These are phyloP conservation scores for Tephrocybe sp. DNA, from an alignment of 768 basidiomycete species.

Conservation along the genomic window DNA sequence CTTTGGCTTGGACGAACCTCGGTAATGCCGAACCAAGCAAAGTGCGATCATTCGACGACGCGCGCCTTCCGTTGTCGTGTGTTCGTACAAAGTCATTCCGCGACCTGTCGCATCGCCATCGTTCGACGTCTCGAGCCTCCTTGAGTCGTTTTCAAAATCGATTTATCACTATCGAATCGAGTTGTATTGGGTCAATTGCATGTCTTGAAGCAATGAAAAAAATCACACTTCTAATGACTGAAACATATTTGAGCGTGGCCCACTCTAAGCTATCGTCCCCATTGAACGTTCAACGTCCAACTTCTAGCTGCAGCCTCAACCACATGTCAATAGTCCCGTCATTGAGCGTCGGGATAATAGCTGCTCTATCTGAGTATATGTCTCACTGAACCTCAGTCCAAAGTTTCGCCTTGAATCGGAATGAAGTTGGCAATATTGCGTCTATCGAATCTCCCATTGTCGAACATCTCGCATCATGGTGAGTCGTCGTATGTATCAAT, in stretches of 20 bases:
- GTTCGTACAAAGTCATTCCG: conserved; percentile 16
- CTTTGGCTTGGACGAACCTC: conserved; percentile 21
- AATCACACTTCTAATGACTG: not conserved
- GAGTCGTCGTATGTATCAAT: no score
- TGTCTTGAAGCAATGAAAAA: conserved; percentile 13
- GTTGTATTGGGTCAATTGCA: conserved; percentile 13
- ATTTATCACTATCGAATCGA: conserved; percentile 3
- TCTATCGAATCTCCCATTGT: no score
- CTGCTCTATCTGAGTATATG: no score
- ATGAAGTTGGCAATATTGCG: no score
- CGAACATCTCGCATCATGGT: no score
- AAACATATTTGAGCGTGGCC: not conserved
- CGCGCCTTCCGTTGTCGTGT: conserved; percentile 1
- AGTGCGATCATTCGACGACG: conserved; percentile 7
- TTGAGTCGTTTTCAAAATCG: conserved; percentile 10
- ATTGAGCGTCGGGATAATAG: no score
- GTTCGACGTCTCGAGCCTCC: conserved; percentile 8
- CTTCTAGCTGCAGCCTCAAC: no score
- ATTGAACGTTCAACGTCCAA: no score
- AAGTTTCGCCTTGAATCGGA: no score
- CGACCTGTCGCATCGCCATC: conserved; percentile 21
- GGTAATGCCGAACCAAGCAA: conserved; percentile 16
- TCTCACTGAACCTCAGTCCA: no score
- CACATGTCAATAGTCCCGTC: no score
- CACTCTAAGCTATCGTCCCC: no score